Percentiles rank a stretch among this genome's conserved stretches.
Conservation (phyloP, 768 basidiomycete genomes). For the Boletus sensibilis region DNA sequence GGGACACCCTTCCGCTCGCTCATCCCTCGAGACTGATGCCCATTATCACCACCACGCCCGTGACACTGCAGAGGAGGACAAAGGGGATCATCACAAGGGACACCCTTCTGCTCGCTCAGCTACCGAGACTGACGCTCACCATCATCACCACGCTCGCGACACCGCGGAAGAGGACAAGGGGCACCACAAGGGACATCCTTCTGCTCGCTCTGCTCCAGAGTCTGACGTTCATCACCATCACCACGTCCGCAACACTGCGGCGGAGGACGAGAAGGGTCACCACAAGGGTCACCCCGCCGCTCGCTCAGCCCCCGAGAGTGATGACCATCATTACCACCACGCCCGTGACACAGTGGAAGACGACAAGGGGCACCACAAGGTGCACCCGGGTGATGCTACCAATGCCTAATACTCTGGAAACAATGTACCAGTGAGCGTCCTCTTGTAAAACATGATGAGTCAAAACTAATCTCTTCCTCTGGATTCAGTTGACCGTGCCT, state of each 20-base stretch:
- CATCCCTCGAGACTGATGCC: too few species aligned
- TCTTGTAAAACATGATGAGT: background rate
- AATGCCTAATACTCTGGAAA: background rate
- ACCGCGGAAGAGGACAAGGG: background rate
- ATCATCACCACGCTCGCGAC: background rate
- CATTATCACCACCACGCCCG: background rate
- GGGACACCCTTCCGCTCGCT: background rate
- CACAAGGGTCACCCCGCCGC: too few species aligned
- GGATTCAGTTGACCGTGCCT: background rate
- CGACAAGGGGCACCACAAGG: too few species aligned
- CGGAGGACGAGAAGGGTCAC: too few species aligned
- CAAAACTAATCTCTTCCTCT: background rate
- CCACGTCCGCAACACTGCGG: too few species aligned
- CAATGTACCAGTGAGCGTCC: background rate
- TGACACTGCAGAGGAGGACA: background rate
- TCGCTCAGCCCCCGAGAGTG: too few species aligned
- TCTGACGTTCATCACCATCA: too few species aligned
- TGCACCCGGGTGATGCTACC: background rate
- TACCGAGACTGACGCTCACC: too few species aligned
- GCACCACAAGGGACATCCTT: background rate
- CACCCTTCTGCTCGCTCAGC: background rate
- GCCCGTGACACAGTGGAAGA: too few species aligned
- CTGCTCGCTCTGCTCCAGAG: background rate
- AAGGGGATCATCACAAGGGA: background rate
- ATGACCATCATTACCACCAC: too few species aligned